Base-by-base conservation (phyloP, 1,139 yeast genomes). In the Zygoascus sp. region DNA sequence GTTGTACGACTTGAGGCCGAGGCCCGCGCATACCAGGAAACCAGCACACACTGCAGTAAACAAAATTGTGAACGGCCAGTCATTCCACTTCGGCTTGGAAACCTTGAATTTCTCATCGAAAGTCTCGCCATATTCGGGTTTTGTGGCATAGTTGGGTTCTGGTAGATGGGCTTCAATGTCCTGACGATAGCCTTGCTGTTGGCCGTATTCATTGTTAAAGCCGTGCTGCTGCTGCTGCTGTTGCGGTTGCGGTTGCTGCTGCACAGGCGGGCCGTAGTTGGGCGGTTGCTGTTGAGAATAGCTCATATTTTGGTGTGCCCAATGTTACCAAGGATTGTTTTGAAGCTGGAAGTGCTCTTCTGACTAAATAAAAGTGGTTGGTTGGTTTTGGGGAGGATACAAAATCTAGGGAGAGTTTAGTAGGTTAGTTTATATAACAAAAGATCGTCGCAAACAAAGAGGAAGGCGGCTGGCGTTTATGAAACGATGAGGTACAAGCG, bases 101-200 rank as follows among this genome's bases (percentile, higher is more conserved):
- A 82, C 74, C 55, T 79, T 78, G 67, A 84, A 87, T 8, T 83
- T 74, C 46, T 83, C 77, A 25, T 81, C 85, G 58, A 84, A 86
- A 2, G 75, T 73, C 15, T 70, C 73, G 0, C 73, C 75, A 5
- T 62, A 20, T 10, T 53, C 58, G 8, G 65, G 65, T 46, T 62
- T 62, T 28, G 60, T 50, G 11, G 51, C 36, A 37, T 48, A 58
- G 32, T 57, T 47, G 43, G 53, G 49, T 2, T 58, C 58, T 45
- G 47, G 38, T 45, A 45, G 39, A 45, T 22, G 47, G 5, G 43
- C 35, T 13, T 40, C 43, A 3, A 6, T 13, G 21, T 36, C 43
- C n/a, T 30, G 35, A 9, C 19, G 13, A 25, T 43, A 47, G 13
- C 50, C 50, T 40, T 47, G 47, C 32, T 47, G 50, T n/a, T 27